Base-by-base conservation (phyloP, 345 rosid species). In the Eucalyptus globulus region DNA sequence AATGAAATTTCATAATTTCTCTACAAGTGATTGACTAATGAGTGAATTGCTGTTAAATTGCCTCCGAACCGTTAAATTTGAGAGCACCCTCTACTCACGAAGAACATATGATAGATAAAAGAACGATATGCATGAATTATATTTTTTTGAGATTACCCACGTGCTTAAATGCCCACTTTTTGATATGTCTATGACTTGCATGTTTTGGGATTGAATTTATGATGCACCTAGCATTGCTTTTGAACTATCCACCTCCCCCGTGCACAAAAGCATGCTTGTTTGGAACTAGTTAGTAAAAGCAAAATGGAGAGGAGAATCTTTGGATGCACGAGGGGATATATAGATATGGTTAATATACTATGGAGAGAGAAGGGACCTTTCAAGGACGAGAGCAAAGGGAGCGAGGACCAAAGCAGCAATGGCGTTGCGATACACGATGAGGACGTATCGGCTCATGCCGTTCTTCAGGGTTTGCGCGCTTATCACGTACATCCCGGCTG, bases 371-470 rank as follows among this genome's bases (percentile, higher is more conserved):
- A 58, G 50, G 88, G 10, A 97, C 99, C 97, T 94, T 91, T 96
- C 99, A 13, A 96, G 86, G 90, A 96, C 14, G 24, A 96, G 90
- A 14, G 99, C 99, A 80, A 97, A 95, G 87, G 99, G 97, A 31
- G 95, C 96, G 17, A 97, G 94, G 17, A 91, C 93, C 58, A 96
- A 92, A 40, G 99, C 94, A n/a, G 97, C 97, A 29, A 96, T 72
- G 31, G 91, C 94, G 88, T 97, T 96, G 65, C 97, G 96, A 86
- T 96, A 97, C 76, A 95, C 97, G 60, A 97, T 91, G 17, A 95
- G 93, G 37, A 96, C 96, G 86, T 95, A 94, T 45, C 96, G 94
- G 86, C 95, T 96, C 95, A 96, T 96, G 91, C 99, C 99, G 44
- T 91, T 93, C 54, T 93, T 95, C n/a, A 95, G 97, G 86, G 95